Evolutionary conservation across 2,329 filamentous ascomycete species (phyloP).

Genomic region (Calonectria leucothoes): DNA sequence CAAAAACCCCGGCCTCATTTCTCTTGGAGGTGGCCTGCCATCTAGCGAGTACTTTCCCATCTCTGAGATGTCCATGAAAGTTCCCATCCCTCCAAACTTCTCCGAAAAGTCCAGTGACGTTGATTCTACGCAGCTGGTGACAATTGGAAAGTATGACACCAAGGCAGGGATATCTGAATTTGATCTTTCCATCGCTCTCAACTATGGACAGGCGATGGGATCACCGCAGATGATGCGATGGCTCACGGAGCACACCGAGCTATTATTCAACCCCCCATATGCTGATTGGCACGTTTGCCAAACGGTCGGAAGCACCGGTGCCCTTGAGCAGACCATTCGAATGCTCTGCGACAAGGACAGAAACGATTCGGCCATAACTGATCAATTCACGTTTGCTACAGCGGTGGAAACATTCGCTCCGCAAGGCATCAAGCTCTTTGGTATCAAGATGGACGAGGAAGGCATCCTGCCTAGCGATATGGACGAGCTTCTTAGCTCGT

Average conservation of each 20-base stretch:
- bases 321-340: conserved; percentile 73
- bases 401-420: conserved; percentile 74
- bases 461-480: neutral
- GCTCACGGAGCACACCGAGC: conserved; percentile 80
- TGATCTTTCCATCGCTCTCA: conserved; percentile 54
- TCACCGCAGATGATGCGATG: conserved; percentile 76
- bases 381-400: conserved; percentile 61
- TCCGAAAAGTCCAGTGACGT: neutral
- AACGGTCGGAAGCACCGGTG: conserved; percentile 74
- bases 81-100: neutral
- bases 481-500: neutral
- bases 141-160: neutral
- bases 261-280: conserved; percentile 78
- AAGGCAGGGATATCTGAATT: neutral
- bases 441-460: neutral
- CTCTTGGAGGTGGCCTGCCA: neutral
- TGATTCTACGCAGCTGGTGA: neutral
- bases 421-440: conserved; percentile 63
- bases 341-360: conserved; percentile 64
- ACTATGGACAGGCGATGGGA: conserved; percentile 78
- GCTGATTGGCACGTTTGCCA: conserved; percentile 77
- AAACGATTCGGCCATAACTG: conserved; percentile 75
- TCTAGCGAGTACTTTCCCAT: neutral
- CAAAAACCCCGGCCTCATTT: neutral
- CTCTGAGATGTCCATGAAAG: neutral